Conservation (phyloP, 2,329 filamentous ascomycete species). For the Cercospora zeina region DNA sequence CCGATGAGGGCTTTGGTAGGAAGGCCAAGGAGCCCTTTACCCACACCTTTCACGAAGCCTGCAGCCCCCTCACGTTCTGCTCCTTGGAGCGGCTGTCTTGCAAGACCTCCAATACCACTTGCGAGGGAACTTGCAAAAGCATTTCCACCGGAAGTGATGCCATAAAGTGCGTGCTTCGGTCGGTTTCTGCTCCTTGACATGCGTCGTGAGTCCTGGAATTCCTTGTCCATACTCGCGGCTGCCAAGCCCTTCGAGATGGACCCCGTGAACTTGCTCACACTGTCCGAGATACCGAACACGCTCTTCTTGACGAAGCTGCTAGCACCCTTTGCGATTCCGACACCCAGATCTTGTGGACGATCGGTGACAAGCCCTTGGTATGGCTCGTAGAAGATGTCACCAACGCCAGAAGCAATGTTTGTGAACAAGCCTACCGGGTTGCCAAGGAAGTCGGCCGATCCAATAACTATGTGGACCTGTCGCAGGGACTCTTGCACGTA, state of each 20-base stretch:
- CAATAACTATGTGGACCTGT: constrained; percentile 95
- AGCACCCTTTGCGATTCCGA: constrained; percentile 94
- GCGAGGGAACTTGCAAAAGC: constrained; percentile 90
- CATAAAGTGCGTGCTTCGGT: constrained; percentile 95
- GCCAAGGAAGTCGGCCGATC: constrained; percentile 94
- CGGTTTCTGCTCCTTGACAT: constrained; percentile 91
- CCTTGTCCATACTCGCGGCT: constrained; percentile 93
- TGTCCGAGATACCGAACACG: constrained; percentile 95
- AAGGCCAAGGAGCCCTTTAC: constrained; percentile 90
- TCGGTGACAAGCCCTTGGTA: constrained; percentile 98
- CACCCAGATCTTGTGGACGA: constrained; percentile 87
- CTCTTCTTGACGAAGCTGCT: constrained; percentile 98
- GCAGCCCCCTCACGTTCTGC: constrained; percentile 92
- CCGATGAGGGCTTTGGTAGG: constrained; percentile 97
- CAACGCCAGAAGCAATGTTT: constrained; percentile 94
- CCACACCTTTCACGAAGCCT: constrained; percentile 96
- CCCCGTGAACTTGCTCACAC: constrained; percentile 95
- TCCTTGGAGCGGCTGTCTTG: constrained; percentile 89
- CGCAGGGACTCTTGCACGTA: constrained; percentile 96
- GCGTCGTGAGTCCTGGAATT: constrained; percentile 93
- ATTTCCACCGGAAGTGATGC: constrained; percentile 92
- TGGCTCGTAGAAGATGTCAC: constrained; percentile 98
- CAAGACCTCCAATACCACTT: constrained; percentile 89
- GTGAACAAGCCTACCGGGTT: constrained; percentile 98
- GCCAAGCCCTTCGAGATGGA: constrained; percentile 95